These are phyloP conservation scores for Vanilla planifolia DNA, from an alignment of 106 monocot species.

Conservation along the genomic window DNA sequence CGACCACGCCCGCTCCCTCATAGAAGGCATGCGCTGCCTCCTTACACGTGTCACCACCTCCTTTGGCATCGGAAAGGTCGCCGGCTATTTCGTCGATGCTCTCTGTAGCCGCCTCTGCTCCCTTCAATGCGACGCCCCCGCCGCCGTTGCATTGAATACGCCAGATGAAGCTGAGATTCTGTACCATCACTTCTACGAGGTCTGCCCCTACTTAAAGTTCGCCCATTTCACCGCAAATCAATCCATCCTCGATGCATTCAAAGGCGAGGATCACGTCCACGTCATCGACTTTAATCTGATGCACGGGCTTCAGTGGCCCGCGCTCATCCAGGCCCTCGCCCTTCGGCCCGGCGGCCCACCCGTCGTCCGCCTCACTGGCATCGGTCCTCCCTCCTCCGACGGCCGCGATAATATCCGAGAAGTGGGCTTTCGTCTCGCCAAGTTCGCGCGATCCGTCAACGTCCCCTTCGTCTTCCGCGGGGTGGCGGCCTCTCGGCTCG, in stretches of 20 bases:
- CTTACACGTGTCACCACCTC: constrained; percentile 11
- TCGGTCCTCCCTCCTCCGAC: constrained; percentile 27
- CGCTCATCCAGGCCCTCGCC: constrained; percentile 42
- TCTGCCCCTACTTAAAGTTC: constrained; percentile 35
- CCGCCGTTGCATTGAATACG: not conserved
- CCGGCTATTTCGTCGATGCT: constrained; percentile 32
- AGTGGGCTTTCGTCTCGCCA: constrained; percentile 27
- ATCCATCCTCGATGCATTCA: constrained; percentile 40
- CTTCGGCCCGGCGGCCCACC: constrained; percentile 46
- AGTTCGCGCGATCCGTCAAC: constrained; percentile 25
- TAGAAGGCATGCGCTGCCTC: constrained; percentile 13
- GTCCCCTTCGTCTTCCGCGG: constrained; percentile 39
- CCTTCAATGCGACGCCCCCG: no score
- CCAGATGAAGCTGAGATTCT: constrained; percentile 14
- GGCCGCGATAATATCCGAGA: no score
- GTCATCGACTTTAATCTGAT: constrained; percentile 33
- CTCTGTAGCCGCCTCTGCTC: constrained; percentile 19
- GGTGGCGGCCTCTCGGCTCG: constrained; percentile 23
- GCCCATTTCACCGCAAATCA: constrained; percentile 52
- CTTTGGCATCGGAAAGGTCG: constrained; percentile 39
- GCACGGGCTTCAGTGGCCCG: constrained; percentile 47
- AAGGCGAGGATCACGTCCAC: constrained; percentile 32
- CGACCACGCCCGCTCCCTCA: not conserved
- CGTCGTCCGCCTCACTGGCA: constrained; percentile 24
- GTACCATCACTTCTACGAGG: constrained; percentile 34